Evolutionary conservation across 2,329 filamentous ascomycete species (phyloP), one percentile per base, ranked within the genome.

Genomic region (Aspergillus sp.): DNA sequence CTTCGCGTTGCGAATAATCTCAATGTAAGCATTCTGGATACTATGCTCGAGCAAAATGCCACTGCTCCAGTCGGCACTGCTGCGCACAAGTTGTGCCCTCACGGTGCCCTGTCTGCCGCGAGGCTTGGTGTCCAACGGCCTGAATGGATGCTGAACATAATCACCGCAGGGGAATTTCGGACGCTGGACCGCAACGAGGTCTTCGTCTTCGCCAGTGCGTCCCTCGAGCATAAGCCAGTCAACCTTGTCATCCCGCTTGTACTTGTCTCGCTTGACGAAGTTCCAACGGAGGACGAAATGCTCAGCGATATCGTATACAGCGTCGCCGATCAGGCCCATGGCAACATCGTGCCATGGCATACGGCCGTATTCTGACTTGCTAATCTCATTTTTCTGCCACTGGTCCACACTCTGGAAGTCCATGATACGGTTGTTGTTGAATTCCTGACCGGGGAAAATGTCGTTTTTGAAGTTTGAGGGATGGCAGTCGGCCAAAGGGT

Each of bases 271-370:
- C 71, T 97, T 97, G 71, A 91, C 78, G 60, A 95, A 95, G 63
- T 98, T 97, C 93, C 91, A 97, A 30, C 93, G 82, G 41, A 96
- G 73, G 7, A 95, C 83, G 59, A 97, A 98, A 65, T 97, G 90
- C 69, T 96, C 90, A 0, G 90, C 90, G 58, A 98, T 93, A 61
- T 97, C 91, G 63, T 91, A 90, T 9, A 95, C 88, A 55, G 84
- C 88, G 15, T 90, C 88, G 0, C 93, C 91, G 49, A 93, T 80
- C n/a, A 96, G 59, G 10, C 86, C 90, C 86, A 97, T 94, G 7
- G 88, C 79, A 3, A 96, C 90, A 65, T 98, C 93, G 63, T 97
- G 90, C 93, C 93, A 98, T 0, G 91, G 91, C 93, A 98, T 97
- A 25, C 93, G 85, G 6, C 90, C 90, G 59, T 85, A 94, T 43